phyloP scores from a whole-genome alignment of 441 rosid genomes.

The Brassica hybrid region DNA sequence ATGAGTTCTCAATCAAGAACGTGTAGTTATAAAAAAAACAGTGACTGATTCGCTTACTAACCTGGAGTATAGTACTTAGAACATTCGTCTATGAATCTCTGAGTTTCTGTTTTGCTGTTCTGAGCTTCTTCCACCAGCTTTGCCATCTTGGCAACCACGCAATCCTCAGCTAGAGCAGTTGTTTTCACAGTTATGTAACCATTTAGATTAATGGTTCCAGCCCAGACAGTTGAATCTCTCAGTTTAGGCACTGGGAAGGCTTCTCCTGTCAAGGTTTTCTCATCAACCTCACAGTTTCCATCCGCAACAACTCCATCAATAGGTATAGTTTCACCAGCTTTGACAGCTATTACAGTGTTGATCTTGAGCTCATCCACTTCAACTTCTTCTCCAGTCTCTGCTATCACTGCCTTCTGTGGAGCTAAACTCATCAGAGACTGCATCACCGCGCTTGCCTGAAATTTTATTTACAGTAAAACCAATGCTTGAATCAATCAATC shows the following conservation, averaged over 20 bases:
- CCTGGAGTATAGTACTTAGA: constrained; percentile 89
- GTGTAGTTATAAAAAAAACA: neutral
- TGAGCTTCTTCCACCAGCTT: constrained; percentile 98
- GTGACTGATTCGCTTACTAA: constrained; percentile 31
- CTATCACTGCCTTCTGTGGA: constrained; percentile 82
- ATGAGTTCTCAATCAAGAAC: constrained; percentile 1
- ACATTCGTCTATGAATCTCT: constrained; percentile 73
- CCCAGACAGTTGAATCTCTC: constrained; percentile 74
- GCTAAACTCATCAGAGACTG: constrained; percentile 79
- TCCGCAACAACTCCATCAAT: constrained; percentile 89
- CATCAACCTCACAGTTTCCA: constrained; percentile 90
- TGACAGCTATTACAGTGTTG: constrained; percentile 73
- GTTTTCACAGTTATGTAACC: constrained; percentile 86
- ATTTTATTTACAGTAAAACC: too few species aligned
- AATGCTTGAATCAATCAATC: too few species aligned
- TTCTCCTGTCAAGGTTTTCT: constrained; percentile 88
- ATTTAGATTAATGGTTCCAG: constrained; percentile 88
- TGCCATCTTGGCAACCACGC: constrained; percentile 85
- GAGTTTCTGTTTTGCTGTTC: constrained; percentile 71
- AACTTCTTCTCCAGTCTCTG: constrained; percentile 86
- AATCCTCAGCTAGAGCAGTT: constrained; percentile 80
- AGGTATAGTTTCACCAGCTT: constrained; percentile 86
- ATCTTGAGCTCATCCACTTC: constrained; percentile 68
- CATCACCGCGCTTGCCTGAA: constrained; percentile 57
- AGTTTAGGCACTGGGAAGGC: constrained; percentile 76